Percentiles rank a stretch among this genome's conserved stretches.
Evolutionary conservation across 75 land plant species (phyloP).

Genomic region (Cunninghamia lanceolata): DNA sequence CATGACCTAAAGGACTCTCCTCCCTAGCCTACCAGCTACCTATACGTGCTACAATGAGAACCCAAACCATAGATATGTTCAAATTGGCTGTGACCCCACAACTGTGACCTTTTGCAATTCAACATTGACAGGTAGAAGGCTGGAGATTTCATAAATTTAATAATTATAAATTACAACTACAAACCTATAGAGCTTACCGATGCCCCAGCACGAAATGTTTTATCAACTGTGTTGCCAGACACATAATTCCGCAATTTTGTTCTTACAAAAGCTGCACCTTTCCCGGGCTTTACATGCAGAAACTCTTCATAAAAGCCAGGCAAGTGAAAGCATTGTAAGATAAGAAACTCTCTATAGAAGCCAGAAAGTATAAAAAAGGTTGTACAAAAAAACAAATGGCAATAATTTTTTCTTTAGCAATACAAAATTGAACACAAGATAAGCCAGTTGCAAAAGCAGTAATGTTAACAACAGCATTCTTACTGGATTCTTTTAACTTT

Average conservation of each 20-base stretch:
- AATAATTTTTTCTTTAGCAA: neutral
- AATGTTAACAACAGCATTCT: neutral
- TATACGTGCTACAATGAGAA: neutral
- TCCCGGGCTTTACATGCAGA: slow-evolving; percentile 99
- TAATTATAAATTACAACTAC: neutral
- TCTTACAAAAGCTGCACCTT: slow-evolving; percentile 97
- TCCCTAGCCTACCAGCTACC: neutral
- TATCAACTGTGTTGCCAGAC: slow-evolving; percentile 89
- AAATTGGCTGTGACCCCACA: neutral
- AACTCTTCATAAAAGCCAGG: slow-evolving; percentile 60
- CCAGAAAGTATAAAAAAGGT: neutral
- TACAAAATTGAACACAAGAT: neutral
- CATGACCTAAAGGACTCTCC: neutral
- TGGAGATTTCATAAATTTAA: neutral
- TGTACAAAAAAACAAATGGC: neutral
- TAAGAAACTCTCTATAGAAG: neutral
- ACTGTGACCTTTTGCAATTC: neutral
- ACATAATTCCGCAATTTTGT: slow-evolving; percentile 87
- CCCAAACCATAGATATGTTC: neutral
- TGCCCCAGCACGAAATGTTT: slow-evolving; percentile 93
- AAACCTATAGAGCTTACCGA: slow-evolving; percentile 36
- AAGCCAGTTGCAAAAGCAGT: neutral
- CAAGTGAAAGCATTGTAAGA: neutral
- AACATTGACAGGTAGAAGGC: neutral
- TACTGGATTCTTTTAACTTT: neutral